These are phyloP conservation scores for Kurtzmaniella fragi DNA, from an alignment of 805 yeast species.

Conservation along the genomic window DNA sequence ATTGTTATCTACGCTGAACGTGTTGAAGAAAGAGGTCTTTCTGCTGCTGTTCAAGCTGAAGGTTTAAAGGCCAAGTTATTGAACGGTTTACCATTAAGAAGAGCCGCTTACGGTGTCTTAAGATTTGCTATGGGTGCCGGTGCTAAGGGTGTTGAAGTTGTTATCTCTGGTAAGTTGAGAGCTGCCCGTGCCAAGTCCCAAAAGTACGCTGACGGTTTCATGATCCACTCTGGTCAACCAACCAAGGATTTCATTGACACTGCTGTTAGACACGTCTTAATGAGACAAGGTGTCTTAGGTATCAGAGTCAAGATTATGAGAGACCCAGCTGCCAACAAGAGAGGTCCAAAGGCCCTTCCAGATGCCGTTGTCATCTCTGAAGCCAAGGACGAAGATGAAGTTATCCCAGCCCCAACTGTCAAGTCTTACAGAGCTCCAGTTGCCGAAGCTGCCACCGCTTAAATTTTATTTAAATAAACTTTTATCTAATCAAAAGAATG, in stretches of 20 bases:
- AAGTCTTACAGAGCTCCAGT: slow-evolving; percentile 59
- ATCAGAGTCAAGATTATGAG: slow-evolving; percentile 99
- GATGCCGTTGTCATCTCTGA: slow-evolving; percentile 89
- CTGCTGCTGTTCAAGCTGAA: slow-evolving; percentile 99
- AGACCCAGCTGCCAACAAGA: slow-evolving; percentile 86
- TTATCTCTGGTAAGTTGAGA: slow-evolving; percentile 98
- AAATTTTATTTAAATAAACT: slow-evolving; percentile 4
- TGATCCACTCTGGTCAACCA: slow-evolving; percentile 99
- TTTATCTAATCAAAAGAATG: background rate
- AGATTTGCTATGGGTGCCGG: slow-evolving; percentile 99
- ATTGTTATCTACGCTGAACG: slow-evolving; percentile 96
- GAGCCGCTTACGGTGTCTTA: slow-evolving; percentile 99
- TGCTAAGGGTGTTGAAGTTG: slow-evolving; percentile 99
- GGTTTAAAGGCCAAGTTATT: slow-evolving; percentile 96
- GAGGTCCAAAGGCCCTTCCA: slow-evolving; percentile 90
- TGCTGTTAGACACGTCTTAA: slow-evolving; percentile 98
- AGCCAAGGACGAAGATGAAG: slow-evolving; percentile 89
- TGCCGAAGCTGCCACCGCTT: slow-evolving; percentile 31
- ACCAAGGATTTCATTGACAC: slow-evolving; percentile 96
- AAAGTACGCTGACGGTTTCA: slow-evolving; percentile 99
- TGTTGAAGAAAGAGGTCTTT: slow-evolving; percentile 98
- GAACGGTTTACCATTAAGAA: slow-evolving; percentile 98
- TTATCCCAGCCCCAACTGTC: slow-evolving; percentile 74
- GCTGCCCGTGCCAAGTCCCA: slow-evolving; percentile 99
- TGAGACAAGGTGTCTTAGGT: slow-evolving; percentile 99